Evolutionary conservation across 2,329 filamentous ascomycete genomes (phyloP).

Genomic region (Calonectria leucothoes): DNA sequence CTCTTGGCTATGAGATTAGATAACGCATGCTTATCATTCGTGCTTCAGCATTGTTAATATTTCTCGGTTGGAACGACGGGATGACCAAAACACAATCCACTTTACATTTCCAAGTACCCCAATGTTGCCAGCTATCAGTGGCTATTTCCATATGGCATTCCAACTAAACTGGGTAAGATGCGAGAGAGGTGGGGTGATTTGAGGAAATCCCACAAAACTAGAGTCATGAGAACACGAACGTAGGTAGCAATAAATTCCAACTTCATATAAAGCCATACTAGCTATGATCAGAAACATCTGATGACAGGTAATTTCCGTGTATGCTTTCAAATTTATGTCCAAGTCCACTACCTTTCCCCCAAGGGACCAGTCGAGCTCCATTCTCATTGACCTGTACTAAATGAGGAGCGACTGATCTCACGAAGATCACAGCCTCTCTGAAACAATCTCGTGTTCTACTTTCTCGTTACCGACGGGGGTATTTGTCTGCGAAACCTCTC

Average conservation of each 20-base stretch:
- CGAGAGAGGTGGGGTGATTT: too few relatives aligned
- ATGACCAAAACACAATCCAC: too few relatives aligned
- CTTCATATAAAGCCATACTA: not conserved
- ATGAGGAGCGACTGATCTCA: not conserved
- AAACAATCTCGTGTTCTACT: not conserved
- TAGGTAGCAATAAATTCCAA: too few relatives aligned
- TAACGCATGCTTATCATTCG: not conserved
- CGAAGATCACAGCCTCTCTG: constrained; percentile 9
- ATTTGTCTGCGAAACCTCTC: constrained; percentile 7
- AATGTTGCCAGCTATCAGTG: too few relatives aligned
- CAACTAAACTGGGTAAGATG: too few relatives aligned
- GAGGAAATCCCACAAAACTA: too few relatives aligned
- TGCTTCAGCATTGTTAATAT: too few relatives aligned
- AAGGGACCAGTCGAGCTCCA: not conserved
- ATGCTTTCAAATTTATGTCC: not conserved
- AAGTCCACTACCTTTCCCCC: not conserved
- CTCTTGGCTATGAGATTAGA: not conserved
- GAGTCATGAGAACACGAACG: too few relatives aligned
- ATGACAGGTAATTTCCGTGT: not conserved
- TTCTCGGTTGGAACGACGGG: too few relatives aligned
- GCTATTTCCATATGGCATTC: too few relatives aligned
- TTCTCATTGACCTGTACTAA: not conserved
- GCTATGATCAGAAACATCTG: not conserved
- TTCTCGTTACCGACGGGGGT: constrained; percentile 16
- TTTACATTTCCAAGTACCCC: too few relatives aligned